A percentile compares a stretch with the other conserved stretches of the same genome.
Conservation (phyloP, 1,139 yeast genomes). For the Candida glucosophila region DNA sequence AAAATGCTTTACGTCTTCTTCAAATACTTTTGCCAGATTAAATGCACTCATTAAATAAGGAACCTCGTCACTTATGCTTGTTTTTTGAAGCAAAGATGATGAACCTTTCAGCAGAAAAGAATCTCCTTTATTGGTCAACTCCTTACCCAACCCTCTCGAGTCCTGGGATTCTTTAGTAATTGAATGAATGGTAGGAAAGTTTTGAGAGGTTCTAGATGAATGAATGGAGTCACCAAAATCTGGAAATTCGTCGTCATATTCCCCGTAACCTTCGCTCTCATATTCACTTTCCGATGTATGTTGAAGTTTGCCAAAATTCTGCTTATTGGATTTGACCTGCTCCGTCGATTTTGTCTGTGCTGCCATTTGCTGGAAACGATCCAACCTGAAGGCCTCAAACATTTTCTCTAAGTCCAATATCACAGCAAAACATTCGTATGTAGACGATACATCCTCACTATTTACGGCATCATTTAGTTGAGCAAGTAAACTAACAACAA, state of each 20-base stretch:
- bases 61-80: conserved; percentile 45
- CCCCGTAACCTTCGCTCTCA: conserved; percentile 5
- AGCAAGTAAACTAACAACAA: conserved; percentile 41
- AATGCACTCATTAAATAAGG: conserved; percentile 54
- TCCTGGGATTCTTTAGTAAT: conserved; percentile 20
- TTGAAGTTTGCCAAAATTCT: too few relatives aligned
- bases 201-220: conserved; percentile 15
- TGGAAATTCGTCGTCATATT: conserved; percentile 6
- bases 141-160: conserved; percentile 2
- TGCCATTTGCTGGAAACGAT: conserved; percentile 17
- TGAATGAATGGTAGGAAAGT: conserved; percentile 35
- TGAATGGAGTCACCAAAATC: conserved; percentile 19
- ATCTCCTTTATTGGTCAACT: conserved; percentile 13
- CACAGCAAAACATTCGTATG: conserved; percentile 52
- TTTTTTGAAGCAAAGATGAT: conserved; percentile 26
- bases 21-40: conserved; percentile 41
- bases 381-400: conserved; percentile 44
- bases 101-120: conserved; percentile 21
- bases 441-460: conserved; percentile 39
- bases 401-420: conserved; percentile 54
- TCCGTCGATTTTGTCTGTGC: conserved; percentile 4
- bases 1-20: conserved; percentile 38
- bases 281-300: conserved; percentile 1
- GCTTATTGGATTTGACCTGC: conserved; percentile 4
- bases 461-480: conserved; percentile 46